Base-by-base conservation (phyloP, 179 eudicot species). In the Gypsophila paniculata region DNA sequence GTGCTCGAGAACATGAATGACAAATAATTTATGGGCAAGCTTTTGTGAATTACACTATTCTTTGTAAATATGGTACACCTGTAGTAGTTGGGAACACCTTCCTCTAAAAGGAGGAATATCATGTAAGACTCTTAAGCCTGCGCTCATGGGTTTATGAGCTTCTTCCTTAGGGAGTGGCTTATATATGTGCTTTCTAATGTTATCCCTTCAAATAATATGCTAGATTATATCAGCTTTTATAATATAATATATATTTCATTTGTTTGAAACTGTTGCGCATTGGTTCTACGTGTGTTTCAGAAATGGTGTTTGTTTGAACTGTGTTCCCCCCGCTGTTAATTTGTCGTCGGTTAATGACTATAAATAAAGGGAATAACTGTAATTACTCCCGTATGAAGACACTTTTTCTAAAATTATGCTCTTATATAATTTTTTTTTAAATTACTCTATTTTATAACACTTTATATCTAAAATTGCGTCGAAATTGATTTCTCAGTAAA, bases 1-100 rank as follows among this genome's bases (percentile, higher is more conserved):
- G 32, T 82, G 57, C 85, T 87, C 5, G 93, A 89, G 9, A 69
- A 68, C 17, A 7, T 48, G 72, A 84, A 77, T 73, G 78, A 71
- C 55, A 65, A 74, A 65, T 75, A 75, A 81, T 10, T 46, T 11
- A 46, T 8, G 53, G 60, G 10, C 15, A 36, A 38, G 70, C 42
- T 46, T 49, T 17, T 34, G 32, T 71, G 61, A 54, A 42, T 48
- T 65, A 72, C 53, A 32, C 76, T 58, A 79, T 79, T 79, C 79
- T 79, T 79, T 79, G 82, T 79, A 79, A 59, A 79, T 79, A 79
- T 66, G 52, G 25, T 44, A 60, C 57, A 32, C 39, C 54, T 60
- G 53, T 60, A 68, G 42, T 22, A 36, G 63, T 2, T 49, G 19
- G 8, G 49, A 9, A 29, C 34, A 29, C 34, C 53, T 65, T 72